phyloP scores from a whole-genome alignment of 176 grass and related monocot genomes.

The Raddia distichophylla region DNA sequence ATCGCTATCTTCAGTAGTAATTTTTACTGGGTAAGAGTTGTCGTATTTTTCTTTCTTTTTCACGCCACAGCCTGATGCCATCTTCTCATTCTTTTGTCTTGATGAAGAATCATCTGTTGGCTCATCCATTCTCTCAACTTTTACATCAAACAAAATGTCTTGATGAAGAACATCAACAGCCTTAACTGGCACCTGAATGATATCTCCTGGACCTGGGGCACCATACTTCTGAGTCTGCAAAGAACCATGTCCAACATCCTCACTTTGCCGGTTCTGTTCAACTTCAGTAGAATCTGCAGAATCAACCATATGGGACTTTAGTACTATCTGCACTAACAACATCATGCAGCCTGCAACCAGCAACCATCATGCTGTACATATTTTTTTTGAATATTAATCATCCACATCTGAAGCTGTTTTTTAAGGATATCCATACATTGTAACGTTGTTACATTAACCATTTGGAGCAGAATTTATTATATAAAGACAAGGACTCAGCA shows the following conservation, averaged over 20 bases:
- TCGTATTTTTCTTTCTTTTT: constrained; percentile 11
- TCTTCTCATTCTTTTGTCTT: not conserved
- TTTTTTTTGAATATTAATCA: constrained; percentile 31
- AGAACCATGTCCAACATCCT: constrained; percentile 44
- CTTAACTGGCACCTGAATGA: constrained; percentile 4
- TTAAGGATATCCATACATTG: not conserved
- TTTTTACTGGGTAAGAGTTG: constrained; percentile 21
- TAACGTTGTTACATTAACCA: too few species aligned
- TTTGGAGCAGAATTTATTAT: constrained; percentile 15
- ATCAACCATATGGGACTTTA: constrained; percentile 43
- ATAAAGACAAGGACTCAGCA: not conserved
- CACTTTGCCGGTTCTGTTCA: constrained; percentile 3
- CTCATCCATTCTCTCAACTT: not conserved
- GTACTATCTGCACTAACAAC: constrained; percentile 35
- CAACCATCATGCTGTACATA: constrained; percentile 32
- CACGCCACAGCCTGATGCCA: not conserved
- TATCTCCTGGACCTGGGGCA: constrained; percentile 13
- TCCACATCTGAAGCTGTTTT: constrained; percentile 26
- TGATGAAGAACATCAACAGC: constrained; percentile 40
- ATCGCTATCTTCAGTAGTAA: not conserved
- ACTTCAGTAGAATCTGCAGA: constrained; percentile 51
- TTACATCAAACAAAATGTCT: constrained; percentile 33
- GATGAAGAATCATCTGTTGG: not conserved
- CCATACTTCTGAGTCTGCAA: constrained; percentile 27
- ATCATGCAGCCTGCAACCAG: constrained; percentile 47